Evolutionary conservation across 2,329 filamentous ascomycete species (phyloP), one percentile per base, ranked within the genome.

Genomic region (Apiospora phragmitis): DNA sequence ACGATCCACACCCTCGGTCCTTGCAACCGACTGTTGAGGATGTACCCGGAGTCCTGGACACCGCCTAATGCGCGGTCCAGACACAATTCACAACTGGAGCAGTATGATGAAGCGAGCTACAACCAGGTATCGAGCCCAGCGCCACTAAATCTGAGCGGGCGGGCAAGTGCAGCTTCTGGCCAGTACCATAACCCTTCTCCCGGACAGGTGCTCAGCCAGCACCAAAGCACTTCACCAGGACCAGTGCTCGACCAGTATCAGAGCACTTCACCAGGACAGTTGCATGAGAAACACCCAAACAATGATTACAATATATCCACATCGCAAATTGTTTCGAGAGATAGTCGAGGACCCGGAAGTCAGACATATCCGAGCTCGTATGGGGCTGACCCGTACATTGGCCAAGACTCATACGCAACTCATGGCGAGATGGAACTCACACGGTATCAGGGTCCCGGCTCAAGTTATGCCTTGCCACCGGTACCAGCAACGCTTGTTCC

Each of bases 21-120:
- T 86, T 89, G 87, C 89, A 90, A 74, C 88, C 87, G 3, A 91
- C 87, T 8, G 89, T 90, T 7, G 90, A 92, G 76, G 90, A 92
- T 73, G 88, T 86, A 7, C 89, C 89, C 90, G 4, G 89, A 90
- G 67, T 86, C 87, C 1, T 80, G 79, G 79, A 80, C 78, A 14
- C 79, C 79, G 11, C 79, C 79, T 14, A 77, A 73, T 62, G 69
- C 72, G 4, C 75, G 77, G 70, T 62, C 74, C 24, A 74, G 76
- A 45, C 72, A 70, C 41, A 76, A 76, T 7, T 74, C 77, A 1
- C 76, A 9, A 38, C 69, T 75, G 55, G 70, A 74, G 7, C 78
- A 78, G 68, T 79, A 79, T n/a, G 82, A 84, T 32, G 83, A 85
- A 66, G 73, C 77, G 68, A 80, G 79, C 3, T 86, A 83, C 70